Percentiles rank a stretch among this genome's conserved stretches.
Conservation (phyloP, 306 rosid genomes). For the Begonia fuchsioides region DNA sequence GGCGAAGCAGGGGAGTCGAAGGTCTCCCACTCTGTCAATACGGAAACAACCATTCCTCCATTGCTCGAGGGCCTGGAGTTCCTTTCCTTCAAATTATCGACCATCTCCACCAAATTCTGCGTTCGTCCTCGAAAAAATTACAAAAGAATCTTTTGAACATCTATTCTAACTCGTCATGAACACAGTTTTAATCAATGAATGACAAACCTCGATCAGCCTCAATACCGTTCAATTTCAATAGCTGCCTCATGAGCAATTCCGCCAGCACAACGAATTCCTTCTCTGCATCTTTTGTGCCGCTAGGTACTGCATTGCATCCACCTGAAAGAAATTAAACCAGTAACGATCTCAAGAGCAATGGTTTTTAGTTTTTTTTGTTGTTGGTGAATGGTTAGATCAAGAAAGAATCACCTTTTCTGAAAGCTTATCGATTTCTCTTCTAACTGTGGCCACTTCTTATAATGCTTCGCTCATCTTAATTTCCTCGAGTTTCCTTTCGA, state of each 20-base stretch:
- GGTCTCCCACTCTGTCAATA: conserved; percentile 54
- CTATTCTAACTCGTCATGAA: neutral
- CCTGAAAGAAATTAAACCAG: conserved; percentile 24
- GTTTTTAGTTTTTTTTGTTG: conserved; percentile 1
- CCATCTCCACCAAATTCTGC: conserved; percentile 50
- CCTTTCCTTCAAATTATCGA: conserved; percentile 49
- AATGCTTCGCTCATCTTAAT: conserved; percentile 41
- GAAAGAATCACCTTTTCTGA: conserved; percentile 43
- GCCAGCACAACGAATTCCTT: conserved; percentile 49
- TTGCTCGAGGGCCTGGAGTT: conserved; percentile 34
- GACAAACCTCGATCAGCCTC: conserved; percentile 76
- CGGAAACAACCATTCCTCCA: conserved; percentile 36
- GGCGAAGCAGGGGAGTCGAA: conserved; percentile 38
- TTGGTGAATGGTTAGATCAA: neutral
- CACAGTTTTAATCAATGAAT: neutral
- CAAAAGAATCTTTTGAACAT: conserved; percentile 1
- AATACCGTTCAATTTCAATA: conserved; percentile 70
- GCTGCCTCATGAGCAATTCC: conserved; percentile 77
- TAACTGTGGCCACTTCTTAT: conserved; percentile 45
- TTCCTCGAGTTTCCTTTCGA: conserved; percentile 5
- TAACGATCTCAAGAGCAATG: neutral
- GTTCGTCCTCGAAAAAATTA: conserved; percentile 23
- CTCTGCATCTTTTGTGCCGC: conserved; percentile 60
- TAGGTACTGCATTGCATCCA: conserved; percentile 48
- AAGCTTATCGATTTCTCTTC: conserved; percentile 62